Base-by-base conservation (phyloP, 768 basidiomycete species). In the Hortiboletus campestris region DNA sequence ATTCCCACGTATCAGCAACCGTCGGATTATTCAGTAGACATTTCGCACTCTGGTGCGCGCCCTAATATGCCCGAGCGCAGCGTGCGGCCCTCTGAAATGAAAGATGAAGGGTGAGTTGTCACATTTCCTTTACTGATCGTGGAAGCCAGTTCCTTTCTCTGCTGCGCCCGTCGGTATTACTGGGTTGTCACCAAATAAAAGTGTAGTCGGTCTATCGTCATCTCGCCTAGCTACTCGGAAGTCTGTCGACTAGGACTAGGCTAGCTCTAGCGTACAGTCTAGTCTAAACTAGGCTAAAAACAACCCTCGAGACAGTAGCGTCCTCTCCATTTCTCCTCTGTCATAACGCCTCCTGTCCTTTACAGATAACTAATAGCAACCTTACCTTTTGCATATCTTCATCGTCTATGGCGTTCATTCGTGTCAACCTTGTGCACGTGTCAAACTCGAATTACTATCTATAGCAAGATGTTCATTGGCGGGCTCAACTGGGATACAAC, bases 401-500 rank as follows among this genome's bases (percentile, higher is more conserved):
- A 43, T 62, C 65, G 44, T 63, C 67, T 64, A 55, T 49, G 56
- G 53, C 64, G 43, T 72, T 58, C 67, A 29, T 64, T 53, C 58
- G 25, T 69, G 43, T 64, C 67, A 58, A 60, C 60, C 35, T 61
- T 58, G 50, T 66, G 53, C 69, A 57, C 60, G 61, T 68, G 58
- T 56, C 62, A 55, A 59, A 56, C 57, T 55, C 55, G 46, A 51
- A 48, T 62, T 62, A 44, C 59, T 63, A 65, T 76, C 71, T 77
- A 73, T 80, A 98, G 97, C 75, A 99, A 99, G 82, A 99, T 99
- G 97, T 99, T 99, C 75, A 95, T 99, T 70, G 97, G 97, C 60
- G 97, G 97, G 62, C 81, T 99, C 62, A 97, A 98, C 78, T 99
- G 97, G 97, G 96, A 98, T 75, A 98, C 97, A 67, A 96, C 93